Conservation (phyloP, 345 rosid genomes). For the Carallia brachiata region DNA sequence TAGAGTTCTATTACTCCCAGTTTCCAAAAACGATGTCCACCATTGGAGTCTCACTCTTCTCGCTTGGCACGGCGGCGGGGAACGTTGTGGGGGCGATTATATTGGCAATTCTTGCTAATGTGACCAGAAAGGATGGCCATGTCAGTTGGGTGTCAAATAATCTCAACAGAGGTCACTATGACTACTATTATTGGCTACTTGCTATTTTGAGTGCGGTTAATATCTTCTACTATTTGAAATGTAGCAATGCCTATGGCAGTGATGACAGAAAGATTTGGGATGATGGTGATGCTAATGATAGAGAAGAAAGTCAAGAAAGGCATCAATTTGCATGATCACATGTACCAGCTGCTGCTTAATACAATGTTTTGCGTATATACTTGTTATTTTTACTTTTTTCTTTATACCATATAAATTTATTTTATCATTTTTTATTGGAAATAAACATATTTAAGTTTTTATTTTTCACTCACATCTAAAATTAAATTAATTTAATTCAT, state of each 20-base stretch:
- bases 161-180: slow-evolving; percentile 45
- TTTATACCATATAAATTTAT: too few species aligned
- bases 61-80: slow-evolving; percentile 37
- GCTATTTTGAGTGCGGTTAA: slow-evolving; percentile 31
- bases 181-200: slow-evolving; percentile 56
- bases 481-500: too few species aligned
- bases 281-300: slow-evolving; percentile 11
- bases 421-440: too few species aligned
- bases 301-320: slow-evolving; percentile 19
- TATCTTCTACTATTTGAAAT: slow-evolving; percentile 36
- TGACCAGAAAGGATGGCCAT: slow-evolving; percentile 20
- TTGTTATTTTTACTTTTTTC: too few species aligned
- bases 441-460: too few species aligned
- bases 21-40: slow-evolving; percentile 54
- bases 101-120: slow-evolving; percentile 18
- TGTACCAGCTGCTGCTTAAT: not conserved
- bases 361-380: too few species aligned
- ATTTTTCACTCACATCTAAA: too few species aligned
- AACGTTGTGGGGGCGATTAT: slow-evolving; percentile 39
- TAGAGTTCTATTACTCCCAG: slow-evolving; percentile 54
- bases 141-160: slow-evolving; percentile 47
- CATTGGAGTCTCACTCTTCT: slow-evolving; percentile 39
- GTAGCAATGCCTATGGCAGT: slow-evolving; percentile 42
- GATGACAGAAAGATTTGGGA: slow-evolving; percentile 34
- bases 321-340: not conserved